phyloP scores from a whole-genome alignment of 2,329 filamentous ascomycete species.

The Arthrobotrys sinensis region DNA sequence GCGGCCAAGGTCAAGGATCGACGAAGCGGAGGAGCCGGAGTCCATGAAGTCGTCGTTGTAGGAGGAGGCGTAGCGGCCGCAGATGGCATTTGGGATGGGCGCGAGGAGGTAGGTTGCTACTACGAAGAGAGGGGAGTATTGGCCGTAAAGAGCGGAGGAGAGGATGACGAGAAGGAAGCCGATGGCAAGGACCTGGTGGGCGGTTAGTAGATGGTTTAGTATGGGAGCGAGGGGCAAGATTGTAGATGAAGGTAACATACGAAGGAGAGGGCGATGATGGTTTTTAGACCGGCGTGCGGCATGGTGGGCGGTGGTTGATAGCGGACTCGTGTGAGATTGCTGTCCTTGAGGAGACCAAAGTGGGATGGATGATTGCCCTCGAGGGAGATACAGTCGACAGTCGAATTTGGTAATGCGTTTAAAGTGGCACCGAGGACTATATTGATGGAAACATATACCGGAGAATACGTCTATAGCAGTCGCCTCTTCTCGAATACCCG shows the following conservation, averaged over 20 bases:
- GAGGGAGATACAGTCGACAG: slow-evolving; percentile 4
- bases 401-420: slow-evolving; percentile 7
- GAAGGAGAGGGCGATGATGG: slow-evolving; percentile 98
- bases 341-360: background rate
- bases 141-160: slow-evolving; percentile 93
- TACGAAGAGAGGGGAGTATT: slow-evolving; percentile 94
- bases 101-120: slow-evolving; percentile 96
- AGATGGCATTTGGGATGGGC: slow-evolving; percentile 97
- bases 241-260: slow-evolving; percentile 71
- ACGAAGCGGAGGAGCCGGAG: slow-evolving; percentile 80
- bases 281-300: slow-evolving; percentile 83
- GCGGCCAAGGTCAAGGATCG: slow-evolving; percentile 90
- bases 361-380: slow-evolving; percentile 32
- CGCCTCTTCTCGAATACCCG: slow-evolving; percentile 35
- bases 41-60: slow-evolving; percentile 86
- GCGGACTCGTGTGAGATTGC: slow-evolving; percentile 7
- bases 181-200: slow-evolving; percentile 85
- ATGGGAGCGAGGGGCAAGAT: background rate
- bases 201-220: background rate
- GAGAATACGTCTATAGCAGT: slow-evolving; percentile 26
- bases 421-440: background rate
- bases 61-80: slow-evolving; percentile 85
- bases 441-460: slow-evolving; percentile 23
- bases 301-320: slow-evolving; percentile 32
- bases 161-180: slow-evolving; percentile 99